Base-by-base conservation (phyloP, 768 basidiomycete genomes). In the Pisolithus microcarpus region DNA sequence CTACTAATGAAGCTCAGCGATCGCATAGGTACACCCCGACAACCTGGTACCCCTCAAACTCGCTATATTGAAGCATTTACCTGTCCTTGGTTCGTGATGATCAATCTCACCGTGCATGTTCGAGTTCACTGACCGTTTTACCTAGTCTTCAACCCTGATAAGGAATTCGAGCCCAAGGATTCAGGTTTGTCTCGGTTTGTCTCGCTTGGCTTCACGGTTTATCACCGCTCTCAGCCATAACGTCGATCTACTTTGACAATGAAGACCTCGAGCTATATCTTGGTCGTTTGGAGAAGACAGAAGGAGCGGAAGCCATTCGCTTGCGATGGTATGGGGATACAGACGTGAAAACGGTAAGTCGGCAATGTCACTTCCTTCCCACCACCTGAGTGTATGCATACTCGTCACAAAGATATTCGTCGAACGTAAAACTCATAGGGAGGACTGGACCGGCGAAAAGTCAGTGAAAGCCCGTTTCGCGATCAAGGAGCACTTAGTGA, bases 391-490 rank as follows among this genome's bases (percentile, higher is more conserved):
- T 11, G 2, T n/a, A 48, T 28, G 38, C 21, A 46, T 34, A 0
- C 46, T 38, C 31, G 54, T 55, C 23, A 30, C 19, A 46, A 6
- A 89, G 85, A 88, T 91, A 37, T 91, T 88, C 57, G 84, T 91
- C 18, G 88, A 91, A 69, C 85, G 88, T 38, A 91, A 91, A 69
- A 91, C 88, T 0, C 88, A 99, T 65, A 81, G 93, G 49, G 96
- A 99, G 69, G 96, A 99, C 63, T 99, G 96, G 96, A 98, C 95
- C 0, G 96, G 96, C 31, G 95, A 99, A 68, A 97, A 97, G 69
- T 93, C 91, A 9, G 94, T 98, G 64, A 99, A 97, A 69, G 89
- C 93, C 13, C 87, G 94, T 10, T 97, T 98, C 72, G 83, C 90
- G 3, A 84, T 99, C 66, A 93, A 95, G 64, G 95, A 97, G 64